These are phyloP conservation scores for Sutorius australiensis DNA, from an alignment of 768 basidiomycete species.

Conservation along the genomic window DNA sequence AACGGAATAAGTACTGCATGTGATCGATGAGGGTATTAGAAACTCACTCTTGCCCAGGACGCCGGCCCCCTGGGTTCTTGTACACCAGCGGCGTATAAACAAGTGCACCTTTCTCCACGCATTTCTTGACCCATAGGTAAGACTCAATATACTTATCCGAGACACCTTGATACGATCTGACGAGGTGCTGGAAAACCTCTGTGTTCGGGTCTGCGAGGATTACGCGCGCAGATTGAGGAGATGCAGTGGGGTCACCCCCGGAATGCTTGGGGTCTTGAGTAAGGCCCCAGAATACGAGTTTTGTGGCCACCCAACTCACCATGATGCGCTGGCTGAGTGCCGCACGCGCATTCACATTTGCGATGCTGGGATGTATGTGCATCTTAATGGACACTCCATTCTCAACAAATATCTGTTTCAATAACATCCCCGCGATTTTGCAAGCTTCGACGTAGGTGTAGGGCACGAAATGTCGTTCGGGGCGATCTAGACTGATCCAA, in stretches of 20 bases:
- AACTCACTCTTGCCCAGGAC: slow-evolving; percentile 76
- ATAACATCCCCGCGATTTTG: slow-evolving; percentile 66
- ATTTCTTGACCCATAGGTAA: slow-evolving; percentile 81
- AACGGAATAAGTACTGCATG: not conserved
- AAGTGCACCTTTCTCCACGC: slow-evolving; percentile 63
- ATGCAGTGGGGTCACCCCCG: slow-evolving; percentile 71
- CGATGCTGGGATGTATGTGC: slow-evolving; percentile 79
- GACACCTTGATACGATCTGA: slow-evolving; percentile 66
- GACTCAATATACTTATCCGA: slow-evolving; percentile 76
- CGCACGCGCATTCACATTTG: slow-evolving; percentile 68
- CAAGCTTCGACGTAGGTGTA: slow-evolving; percentile 83
- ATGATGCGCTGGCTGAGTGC: slow-evolving; percentile 67
- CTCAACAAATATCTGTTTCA: slow-evolving; percentile 75
- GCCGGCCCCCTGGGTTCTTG: slow-evolving; percentile 79
- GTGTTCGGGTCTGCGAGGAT: slow-evolving; percentile 80
- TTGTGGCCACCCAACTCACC: slow-evolving; percentile 37
- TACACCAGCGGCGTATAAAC: slow-evolving; percentile 73
- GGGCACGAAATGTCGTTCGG: slow-evolving; percentile 74
- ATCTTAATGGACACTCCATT: slow-evolving; percentile 63
- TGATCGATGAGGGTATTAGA: not conserved
- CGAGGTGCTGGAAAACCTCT: slow-evolving; percentile 68
- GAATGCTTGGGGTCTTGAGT: slow-evolving; percentile 54
- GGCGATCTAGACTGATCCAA: slow-evolving; percentile 66
- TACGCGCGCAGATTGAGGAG: slow-evolving; percentile 66
- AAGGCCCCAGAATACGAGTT: not conserved